Evolutionary conservation across 495 filamentous ascomycete species (phyloP).

Genomic region (Rostrohypoxylon terebratum): DNA sequence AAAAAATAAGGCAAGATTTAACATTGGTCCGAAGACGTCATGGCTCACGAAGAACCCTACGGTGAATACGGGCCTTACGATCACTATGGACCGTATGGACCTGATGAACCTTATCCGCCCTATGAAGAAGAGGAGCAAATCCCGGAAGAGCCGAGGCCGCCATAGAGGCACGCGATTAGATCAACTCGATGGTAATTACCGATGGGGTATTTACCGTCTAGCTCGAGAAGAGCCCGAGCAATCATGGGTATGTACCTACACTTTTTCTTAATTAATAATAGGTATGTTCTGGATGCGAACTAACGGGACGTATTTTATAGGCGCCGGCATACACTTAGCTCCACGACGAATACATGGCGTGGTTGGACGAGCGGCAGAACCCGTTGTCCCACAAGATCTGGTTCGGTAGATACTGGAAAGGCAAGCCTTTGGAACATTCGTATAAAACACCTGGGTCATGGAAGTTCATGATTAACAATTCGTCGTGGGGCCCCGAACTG

Average conservation of each 20-base stretch:
- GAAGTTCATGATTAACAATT: not conserved
- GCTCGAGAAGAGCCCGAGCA: not conserved
- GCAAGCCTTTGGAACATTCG: too few species aligned
- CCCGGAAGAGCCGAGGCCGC: too few species aligned
- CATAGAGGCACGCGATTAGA: not conserved
- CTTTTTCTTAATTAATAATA: too few species aligned
- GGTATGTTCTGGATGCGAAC: too few species aligned
- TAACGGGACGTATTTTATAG: not conserved
- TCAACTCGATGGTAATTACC: not conserved
- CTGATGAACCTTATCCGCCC: too few species aligned
- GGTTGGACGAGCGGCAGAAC: not conserved
- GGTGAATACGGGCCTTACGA: not conserved
- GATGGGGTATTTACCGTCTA: constrained; percentile 1
- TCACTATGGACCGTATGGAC: not conserved
- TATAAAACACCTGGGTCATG: not conserved
- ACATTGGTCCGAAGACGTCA: too few species aligned
- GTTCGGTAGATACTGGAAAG: constrained; percentile 2
- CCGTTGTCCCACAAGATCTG: not conserved
- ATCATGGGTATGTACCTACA: not conserved
- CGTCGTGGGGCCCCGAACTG: not conserved
- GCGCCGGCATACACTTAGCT: too few species aligned
- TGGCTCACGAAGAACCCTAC: not conserved
- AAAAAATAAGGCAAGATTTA: too few species aligned
- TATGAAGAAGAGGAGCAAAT: too few species aligned
- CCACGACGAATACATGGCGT: not conserved